Conservation (phyloP, 306 rosid genomes). For the Casuarina cunninghamiana region DNA sequence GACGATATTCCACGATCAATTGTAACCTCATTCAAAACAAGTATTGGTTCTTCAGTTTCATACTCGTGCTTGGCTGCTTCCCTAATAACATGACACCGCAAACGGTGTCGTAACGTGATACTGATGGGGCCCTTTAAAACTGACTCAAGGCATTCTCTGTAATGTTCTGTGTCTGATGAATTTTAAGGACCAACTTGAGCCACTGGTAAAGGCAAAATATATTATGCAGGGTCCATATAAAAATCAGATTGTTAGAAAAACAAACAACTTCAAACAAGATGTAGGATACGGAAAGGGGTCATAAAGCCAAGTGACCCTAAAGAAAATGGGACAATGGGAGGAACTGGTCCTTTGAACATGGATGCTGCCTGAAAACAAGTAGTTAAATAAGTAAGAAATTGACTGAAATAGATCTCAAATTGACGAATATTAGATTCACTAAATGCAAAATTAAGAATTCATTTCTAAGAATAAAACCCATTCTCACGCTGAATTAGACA, state of each 20-base stretch:
- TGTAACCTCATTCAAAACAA: constrained; percentile 88
- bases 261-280: constrained; percentile 16
- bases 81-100: constrained; percentile 79
- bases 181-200: constrained; percentile 53
- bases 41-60: constrained; percentile 87
- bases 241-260: not conserved
- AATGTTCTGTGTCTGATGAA: constrained; percentile 78
- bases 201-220: constrained; percentile 7
- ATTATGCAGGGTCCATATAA: not conserved
- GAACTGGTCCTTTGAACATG: constrained; percentile 97
- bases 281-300: constrained; percentile 97
- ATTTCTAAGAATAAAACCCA: not conserved
- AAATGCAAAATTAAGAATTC: constrained; percentile 1
- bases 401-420: constrained; percentile 2
- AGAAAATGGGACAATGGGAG: constrained; percentile 94
- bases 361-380: constrained; percentile 85
- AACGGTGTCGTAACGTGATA: constrained; percentile 81
- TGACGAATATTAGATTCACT: constrained; percentile 12
- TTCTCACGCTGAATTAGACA: not conserved
- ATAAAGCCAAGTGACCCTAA: constrained; percentile 94
- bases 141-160: constrained; percentile 75
- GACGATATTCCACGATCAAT: constrained; percentile 98
- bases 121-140: constrained; percentile 86
- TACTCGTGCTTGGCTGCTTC: constrained; percentile 75
- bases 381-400: constrained; percentile 14